Evolutionary conservation across 2,329 filamentous ascomycete genomes (phyloP).

Genomic region (Xylariaceae sp.): DNA sequence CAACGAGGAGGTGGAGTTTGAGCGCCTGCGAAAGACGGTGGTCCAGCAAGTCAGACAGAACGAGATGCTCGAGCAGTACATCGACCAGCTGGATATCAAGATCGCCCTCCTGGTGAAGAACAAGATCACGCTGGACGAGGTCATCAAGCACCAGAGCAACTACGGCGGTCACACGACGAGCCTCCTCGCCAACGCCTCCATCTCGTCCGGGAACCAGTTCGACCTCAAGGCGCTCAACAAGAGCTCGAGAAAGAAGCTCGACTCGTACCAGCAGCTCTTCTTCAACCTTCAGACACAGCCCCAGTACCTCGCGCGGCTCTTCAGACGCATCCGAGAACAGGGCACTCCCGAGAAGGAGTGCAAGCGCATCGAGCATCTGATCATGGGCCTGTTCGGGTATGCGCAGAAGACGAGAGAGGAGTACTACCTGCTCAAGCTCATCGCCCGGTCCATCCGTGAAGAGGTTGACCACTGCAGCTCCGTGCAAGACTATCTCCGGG

Average conservation of each 20-base stretch:
- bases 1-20: constrained; percentile 96
- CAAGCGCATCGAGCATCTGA: constrained; percentile 85
- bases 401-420: constrained; percentile 95
- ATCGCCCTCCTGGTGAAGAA: constrained; percentile 98
- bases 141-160: constrained; percentile 93
- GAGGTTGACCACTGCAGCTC: constrained; percentile 70
- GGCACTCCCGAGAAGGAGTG: constrained; percentile 85
- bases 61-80: constrained; percentile 94
- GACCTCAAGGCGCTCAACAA: constrained; percentile 98
- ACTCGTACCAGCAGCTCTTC: constrained; percentile 95
- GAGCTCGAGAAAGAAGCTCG: constrained; percentile 88
- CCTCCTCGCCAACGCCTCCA: constrained; percentile 80
- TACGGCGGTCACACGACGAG: constrained; percentile 85
- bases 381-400: constrained; percentile 96
- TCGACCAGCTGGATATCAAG: constrained; percentile 97
- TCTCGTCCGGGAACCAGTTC: constrained; percentile 84
- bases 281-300: constrained; percentile 96
- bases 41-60: constrained; percentile 97
- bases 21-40: constrained; percentile 88
- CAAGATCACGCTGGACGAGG: constrained; percentile 97
- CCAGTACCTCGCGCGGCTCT: constrained; percentile 85
- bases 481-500: constrained; percentile 79
- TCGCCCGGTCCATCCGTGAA: constrained; percentile 76
- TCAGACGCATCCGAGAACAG: constrained; percentile 75
- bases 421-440: constrained; percentile 89